phyloP scores from a whole-genome alignment of 1,139 yeast species.

The Pichia sp. region DNA sequence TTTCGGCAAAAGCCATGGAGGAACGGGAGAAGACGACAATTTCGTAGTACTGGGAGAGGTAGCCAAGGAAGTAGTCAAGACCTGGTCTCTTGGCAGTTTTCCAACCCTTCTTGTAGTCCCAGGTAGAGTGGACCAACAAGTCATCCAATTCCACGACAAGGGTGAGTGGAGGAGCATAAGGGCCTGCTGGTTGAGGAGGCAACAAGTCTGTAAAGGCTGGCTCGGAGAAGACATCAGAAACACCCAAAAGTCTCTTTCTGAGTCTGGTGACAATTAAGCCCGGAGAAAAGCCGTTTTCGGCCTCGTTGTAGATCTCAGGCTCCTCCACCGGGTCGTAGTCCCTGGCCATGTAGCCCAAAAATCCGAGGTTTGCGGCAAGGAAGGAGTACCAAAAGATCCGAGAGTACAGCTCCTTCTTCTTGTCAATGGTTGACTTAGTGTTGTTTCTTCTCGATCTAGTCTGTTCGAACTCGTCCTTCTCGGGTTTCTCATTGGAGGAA shows the following conservation, averaged over 20 bases:
- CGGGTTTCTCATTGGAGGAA: slow-evolving; percentile 14
- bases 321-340: slow-evolving; percentile 77
- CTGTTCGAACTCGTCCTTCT: slow-evolving; percentile 31
- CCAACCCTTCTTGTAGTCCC: slow-evolving; percentile 96
- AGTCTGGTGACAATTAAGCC: slow-evolving; percentile 64
- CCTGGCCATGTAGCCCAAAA: slow-evolving; percentile 72
- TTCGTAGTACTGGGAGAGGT: slow-evolving; percentile 92
- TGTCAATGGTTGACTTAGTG: slow-evolving; percentile 64
- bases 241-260: slow-evolving; percentile 63
- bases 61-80: slow-evolving; percentile 90
- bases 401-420: slow-evolving; percentile 64
- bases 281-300: slow-evolving; percentile 68
- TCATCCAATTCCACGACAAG: slow-evolving; percentile 87
- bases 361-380: slow-evolving; percentile 58
- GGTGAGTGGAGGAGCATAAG: slow-evolving; percentile 89
- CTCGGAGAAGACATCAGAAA: slow-evolving; percentile 82
- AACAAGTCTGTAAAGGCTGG: slow-evolving; percentile 90
- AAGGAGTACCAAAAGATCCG: slow-evolving; percentile 62
- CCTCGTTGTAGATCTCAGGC: slow-evolving; percentile 50
- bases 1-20: slow-evolving; percentile 82
- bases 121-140: slow-evolving; percentile 80
- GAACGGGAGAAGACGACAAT: slow-evolving; percentile 85
- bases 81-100: slow-evolving; percentile 99
- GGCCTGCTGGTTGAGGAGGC: slow-evolving; percentile 89
- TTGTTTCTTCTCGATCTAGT: slow-evolving; percentile 43